Conservation (phyloP, 176 grass and related monocot species). For the Luzula sylvatica region DNA sequence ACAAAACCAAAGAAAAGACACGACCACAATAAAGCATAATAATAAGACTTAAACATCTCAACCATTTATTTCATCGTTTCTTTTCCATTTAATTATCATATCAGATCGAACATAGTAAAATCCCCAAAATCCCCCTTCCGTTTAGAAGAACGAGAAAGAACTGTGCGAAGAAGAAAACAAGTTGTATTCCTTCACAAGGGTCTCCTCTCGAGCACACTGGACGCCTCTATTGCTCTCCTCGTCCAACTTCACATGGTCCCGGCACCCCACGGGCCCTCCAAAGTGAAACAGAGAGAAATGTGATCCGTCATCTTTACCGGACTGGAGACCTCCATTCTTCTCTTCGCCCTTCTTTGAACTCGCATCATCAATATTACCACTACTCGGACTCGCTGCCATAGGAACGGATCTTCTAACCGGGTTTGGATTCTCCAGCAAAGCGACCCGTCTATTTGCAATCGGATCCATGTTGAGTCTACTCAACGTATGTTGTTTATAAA, state of each 20-base stretch:
- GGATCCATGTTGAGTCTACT: slow-evolving; percentile 12
- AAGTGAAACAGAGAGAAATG: slow-evolving; percentile 91
- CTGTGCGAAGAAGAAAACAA: slow-evolving; percentile 56
- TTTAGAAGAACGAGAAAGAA: slow-evolving; percentile 48
- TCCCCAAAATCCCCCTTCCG: slow-evolving; percentile 6
- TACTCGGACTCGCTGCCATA: not conserved
- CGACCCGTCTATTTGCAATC: slow-evolving; percentile 17
- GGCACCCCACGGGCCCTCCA: slow-evolving; percentile 51
- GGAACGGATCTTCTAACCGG: slow-evolving; percentile 7
- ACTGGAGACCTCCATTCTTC: not conserved
- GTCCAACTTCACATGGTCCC: slow-evolving; percentile 29
- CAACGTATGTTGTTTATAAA: slow-evolving; percentile 23
- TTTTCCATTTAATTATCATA: not conserved
- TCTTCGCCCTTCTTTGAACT: slow-evolving; percentile 6
- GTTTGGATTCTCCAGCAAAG: slow-evolving; percentile 11
- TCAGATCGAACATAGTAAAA: not conserved
- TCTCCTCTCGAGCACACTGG: slow-evolving; percentile 53
- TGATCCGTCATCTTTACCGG: slow-evolving; percentile 10
- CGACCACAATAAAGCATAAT: too few relatives aligned
- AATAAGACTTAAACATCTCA: slow-evolving; percentile 21
- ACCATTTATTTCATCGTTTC: slow-evolving; percentile 13
- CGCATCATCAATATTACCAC: not conserved
- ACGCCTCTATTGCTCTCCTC: slow-evolving; percentile 35
- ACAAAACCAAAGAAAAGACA: too few relatives aligned
- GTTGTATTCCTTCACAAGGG: slow-evolving; percentile 63